Percentiles rank a stretch among this genome's conserved stretches.
Conservation (phyloP, 805 yeast genomes). For the Suhomyces tanzawaensis region DNA sequence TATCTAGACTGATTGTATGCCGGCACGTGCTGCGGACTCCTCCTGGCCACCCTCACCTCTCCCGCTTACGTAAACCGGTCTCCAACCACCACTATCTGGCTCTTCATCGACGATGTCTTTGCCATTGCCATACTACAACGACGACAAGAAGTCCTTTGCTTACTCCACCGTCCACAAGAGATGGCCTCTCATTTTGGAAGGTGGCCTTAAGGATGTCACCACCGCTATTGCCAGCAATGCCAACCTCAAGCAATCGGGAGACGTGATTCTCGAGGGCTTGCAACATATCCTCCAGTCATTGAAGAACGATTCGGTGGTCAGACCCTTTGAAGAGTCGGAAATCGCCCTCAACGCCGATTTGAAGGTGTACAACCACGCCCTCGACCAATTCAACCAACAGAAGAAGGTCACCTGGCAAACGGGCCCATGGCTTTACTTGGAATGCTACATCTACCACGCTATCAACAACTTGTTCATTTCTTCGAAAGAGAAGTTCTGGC, state of each 20-base stretch:
- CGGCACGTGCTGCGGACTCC: no score
- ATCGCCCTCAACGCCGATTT: constrained; percentile 49
- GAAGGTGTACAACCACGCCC: constrained; percentile 57
- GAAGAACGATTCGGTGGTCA: constrained; percentile 30
- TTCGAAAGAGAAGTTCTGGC: constrained; percentile 40
- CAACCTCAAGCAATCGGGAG: constrained; percentile 44
- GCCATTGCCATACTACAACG: constrained; percentile 57
- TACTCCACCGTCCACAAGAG: constrained; percentile 71
- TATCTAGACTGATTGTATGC: no score
- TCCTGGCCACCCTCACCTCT: neutral
- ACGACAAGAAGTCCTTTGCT: constrained; percentile 78
- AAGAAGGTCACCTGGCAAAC: constrained; percentile 61
- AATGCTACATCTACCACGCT: constrained; percentile 77
- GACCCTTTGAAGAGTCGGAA: constrained; percentile 24
- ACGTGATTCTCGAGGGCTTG: constrained; percentile 40
- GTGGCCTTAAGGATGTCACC: constrained; percentile 61
- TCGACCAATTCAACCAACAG: constrained; percentile 28
- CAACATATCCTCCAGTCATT: constrained; percentile 44
- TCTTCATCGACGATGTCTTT: constrained; percentile 15
- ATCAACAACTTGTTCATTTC: constrained; percentile 45
- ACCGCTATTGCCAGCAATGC: constrained; percentile 26
- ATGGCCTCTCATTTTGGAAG: constrained; percentile 82
- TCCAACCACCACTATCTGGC: neutral
- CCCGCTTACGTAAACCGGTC: neutral
- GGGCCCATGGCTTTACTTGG: constrained; percentile 90